Evolutionary conservation across 208 protist species (phyloP).

Genomic region (Strigomonas culicis): DNA sequence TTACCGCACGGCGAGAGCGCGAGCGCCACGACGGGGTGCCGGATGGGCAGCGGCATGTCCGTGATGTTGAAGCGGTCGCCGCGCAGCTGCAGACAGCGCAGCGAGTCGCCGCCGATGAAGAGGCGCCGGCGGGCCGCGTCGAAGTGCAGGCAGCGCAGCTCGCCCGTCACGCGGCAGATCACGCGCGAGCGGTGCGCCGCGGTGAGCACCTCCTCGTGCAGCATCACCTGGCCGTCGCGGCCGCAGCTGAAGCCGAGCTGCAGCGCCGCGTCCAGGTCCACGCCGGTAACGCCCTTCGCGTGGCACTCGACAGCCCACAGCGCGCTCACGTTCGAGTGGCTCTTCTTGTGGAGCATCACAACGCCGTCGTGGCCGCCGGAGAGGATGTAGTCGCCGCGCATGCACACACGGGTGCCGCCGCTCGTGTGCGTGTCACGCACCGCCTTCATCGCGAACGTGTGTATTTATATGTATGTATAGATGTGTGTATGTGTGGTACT

Average conservation of each 20-base stretch:
- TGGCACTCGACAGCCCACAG: slow-evolving; percentile 78
- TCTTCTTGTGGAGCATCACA: slow-evolving; percentile 48
- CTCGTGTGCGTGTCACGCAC: slow-evolving; percentile 39
- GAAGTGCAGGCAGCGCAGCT: slow-evolving; percentile 68
- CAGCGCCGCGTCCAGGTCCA: slow-evolving; percentile 45
- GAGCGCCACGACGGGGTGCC: slow-evolving; percentile 55
- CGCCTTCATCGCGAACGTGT: slow-evolving; percentile 24
- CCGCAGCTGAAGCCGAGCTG: slow-evolving; percentile 58
- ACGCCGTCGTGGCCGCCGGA: slow-evolving; percentile 77
- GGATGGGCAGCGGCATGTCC: slow-evolving; percentile 55
- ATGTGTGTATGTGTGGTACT: too few relatives aligned
- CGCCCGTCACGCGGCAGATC: slow-evolving; percentile 75
- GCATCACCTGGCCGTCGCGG: slow-evolving; percentile 66
- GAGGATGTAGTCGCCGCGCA: slow-evolving; percentile 48
- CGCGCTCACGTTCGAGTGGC: slow-evolving; percentile 32
- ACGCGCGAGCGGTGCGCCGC: slow-evolving; percentile 34
- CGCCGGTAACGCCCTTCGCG: slow-evolving; percentile 50
- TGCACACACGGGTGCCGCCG: slow-evolving; percentile 56
- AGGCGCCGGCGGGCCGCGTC: slow-evolving; percentile 50
- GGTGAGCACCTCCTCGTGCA: slow-evolving; percentile 61
- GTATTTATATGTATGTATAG: not conserved
- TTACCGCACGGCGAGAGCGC: slow-evolving; percentile 61
- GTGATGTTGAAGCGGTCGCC: slow-evolving; percentile 36
- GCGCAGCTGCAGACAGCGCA: slow-evolving; percentile 65
- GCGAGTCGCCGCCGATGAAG: slow-evolving; percentile 84